phyloP scores from a whole-genome alignment of 2,329 filamentous ascomycete genomes.

The Neofusicoccum ribis region DNA sequence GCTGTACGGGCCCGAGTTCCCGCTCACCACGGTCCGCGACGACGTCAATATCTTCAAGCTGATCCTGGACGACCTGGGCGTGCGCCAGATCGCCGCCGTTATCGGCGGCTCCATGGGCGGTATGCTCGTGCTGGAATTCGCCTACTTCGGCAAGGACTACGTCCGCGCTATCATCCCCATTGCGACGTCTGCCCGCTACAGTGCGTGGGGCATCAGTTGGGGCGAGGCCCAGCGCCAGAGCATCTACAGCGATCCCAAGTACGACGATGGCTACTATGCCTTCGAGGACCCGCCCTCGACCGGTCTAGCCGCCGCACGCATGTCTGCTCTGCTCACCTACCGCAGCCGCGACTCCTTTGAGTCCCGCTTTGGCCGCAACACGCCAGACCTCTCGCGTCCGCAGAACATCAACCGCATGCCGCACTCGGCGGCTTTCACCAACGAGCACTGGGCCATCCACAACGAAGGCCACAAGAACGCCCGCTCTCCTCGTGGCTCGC shows the following conservation, averaged over 20 bases:
- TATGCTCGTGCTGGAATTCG: slow-evolving; percentile 90
- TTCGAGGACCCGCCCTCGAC: slow-evolving; percentile 84
- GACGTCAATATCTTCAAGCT: slow-evolving; percentile 88
- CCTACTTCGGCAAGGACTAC: slow-evolving; percentile 85
- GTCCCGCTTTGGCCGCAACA: slow-evolving; percentile 89
- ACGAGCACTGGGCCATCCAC: slow-evolving; percentile 54
- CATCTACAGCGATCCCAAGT: slow-evolving; percentile 98
- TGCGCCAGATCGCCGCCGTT: slow-evolving; percentile 74
- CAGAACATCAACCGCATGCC: slow-evolving; percentile 76
- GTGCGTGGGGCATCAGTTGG: slow-evolving; percentile 90
- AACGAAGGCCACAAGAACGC: slow-evolving; percentile 54
- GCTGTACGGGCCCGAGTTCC: slow-evolving; percentile 92
- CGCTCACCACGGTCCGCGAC: slow-evolving; percentile 89
- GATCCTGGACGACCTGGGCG: slow-evolving; percentile 76
- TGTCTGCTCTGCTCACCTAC: slow-evolving; percentile 95
- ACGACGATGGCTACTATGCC: slow-evolving; percentile 92
- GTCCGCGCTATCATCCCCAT: slow-evolving; percentile 80
- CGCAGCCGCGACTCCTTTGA: slow-evolving; percentile 97
- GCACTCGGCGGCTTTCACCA: slow-evolving; percentile 44
- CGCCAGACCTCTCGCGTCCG: slow-evolving; percentile 77
- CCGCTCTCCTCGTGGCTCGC: slow-evolving; percentile 44
- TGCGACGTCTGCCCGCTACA: slow-evolving; percentile 80
- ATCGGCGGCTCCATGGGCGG: slow-evolving; percentile 84
- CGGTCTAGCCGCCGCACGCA: slow-evolving; percentile 89
- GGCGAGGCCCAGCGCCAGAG: slow-evolving; percentile 85